Conservation (phyloP, 2,329 filamentous ascomycete genomes). For the Colletotrichum ledebouriae region DNA sequence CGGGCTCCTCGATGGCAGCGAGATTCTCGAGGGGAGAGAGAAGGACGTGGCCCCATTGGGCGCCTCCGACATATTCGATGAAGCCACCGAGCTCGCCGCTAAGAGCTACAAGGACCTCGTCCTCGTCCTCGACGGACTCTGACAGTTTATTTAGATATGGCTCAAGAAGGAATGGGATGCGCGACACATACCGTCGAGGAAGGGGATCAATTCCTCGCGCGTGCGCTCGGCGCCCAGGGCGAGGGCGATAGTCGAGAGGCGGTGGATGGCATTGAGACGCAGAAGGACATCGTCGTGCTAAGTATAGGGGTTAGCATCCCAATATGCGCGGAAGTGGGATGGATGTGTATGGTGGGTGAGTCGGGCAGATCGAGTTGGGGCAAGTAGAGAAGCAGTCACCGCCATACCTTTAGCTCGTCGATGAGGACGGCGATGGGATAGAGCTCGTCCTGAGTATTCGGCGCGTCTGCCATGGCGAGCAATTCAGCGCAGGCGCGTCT, state of each 20-base stretch:
- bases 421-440: conserved; percentile 99
- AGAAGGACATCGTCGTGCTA: conserved; percentile 99
- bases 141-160: conserved; percentile 46
- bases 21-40: conserved; percentile 97
- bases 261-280: conserved; percentile 97
- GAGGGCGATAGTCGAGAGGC: conserved; percentile 97
- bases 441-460: conserved; percentile 95
- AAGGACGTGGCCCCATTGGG: conserved; percentile 94
- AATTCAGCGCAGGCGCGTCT: conserved; percentile 51
- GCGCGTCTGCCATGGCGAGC: conserved; percentile 86
- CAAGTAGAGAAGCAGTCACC: conserved; percentile 35
- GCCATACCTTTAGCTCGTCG: conserved; percentile 94
- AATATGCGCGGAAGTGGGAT: conserved; percentile 41
- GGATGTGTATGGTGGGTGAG: conserved; percentile 36
- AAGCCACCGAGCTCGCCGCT: conserved; percentile 97
- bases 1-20: conserved; percentile 96
- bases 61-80: conserved; percentile 96
- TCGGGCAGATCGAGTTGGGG: conserved; percentile 24
- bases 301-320: conserved; percentile 47
- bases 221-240: conserved; percentile 96
- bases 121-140: conserved; percentile 99
- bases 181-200: conserved; percentile 87
- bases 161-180: conserved; percentile 29
- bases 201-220: conserved; percentile 97
- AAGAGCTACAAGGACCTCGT: conserved; percentile 95